A percentile compares a stretch with the other conserved stretches of the same genome.
Conservation (phyloP, 2,329 filamentous ascomycete genomes). For the Sphaerulina musiva region DNA sequence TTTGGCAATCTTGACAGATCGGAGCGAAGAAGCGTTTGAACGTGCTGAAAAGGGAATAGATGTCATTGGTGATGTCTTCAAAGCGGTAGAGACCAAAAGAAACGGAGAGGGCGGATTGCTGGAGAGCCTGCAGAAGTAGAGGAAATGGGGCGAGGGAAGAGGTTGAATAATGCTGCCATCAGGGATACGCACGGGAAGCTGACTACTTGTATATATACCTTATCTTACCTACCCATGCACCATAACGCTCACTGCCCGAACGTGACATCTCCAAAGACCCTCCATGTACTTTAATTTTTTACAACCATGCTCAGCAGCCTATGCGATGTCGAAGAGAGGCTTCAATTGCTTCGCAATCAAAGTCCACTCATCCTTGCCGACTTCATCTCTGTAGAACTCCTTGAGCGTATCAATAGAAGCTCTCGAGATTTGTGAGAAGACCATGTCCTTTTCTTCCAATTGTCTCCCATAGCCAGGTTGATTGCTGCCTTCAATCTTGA, state of each 20-base stretch:
- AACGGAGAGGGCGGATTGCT: conserved; percentile 42
- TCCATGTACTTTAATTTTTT: neutral
- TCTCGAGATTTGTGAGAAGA: conserved; percentile 84
- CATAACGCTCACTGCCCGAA: neutral
- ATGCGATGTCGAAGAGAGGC: conserved; percentile 71
- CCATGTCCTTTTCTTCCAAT: conserved; percentile 78
- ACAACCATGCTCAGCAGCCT: neutral
- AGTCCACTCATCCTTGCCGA: conserved; percentile 87
- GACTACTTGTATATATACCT: neutral
- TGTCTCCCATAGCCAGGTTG: conserved; percentile 94
- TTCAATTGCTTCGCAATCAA: conserved; percentile 87
- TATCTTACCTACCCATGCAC: neutral
- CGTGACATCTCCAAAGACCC: neutral
- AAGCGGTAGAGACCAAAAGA: conserved; percentile 65
- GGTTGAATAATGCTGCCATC: neutral
- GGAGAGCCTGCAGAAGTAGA: conserved; percentile 42
- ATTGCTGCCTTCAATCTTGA: conserved; percentile 92
- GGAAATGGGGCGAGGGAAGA: neutral
- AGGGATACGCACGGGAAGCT: neutral
- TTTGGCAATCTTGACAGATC: conserved; percentile 69
- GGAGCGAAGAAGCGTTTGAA: conserved; percentile 60
- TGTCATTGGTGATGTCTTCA: conserved; percentile 52
- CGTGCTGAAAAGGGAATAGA: conserved; percentile 73
- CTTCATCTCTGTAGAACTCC: conserved; percentile 85
- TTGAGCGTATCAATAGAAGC: conserved; percentile 90